A percentile compares a stretch with the other conserved stretches of the same genome.
Conservation (phyloP, 1,284 basidiomycete genomes). For the Mycocalia duriaeana region DNA sequence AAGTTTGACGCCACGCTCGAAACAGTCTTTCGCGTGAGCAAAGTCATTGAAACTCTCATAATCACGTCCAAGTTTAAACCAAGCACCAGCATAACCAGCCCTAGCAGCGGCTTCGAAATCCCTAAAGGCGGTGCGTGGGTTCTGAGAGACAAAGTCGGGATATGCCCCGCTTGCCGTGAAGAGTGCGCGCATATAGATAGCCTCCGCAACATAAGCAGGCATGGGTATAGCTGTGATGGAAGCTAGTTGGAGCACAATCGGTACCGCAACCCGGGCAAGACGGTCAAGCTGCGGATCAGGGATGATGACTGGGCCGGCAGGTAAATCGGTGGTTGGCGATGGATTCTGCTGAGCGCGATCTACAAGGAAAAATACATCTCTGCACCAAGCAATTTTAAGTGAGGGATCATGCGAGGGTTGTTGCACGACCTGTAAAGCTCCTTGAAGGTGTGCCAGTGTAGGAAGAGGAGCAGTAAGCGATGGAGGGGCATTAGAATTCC, state of each 20-base stretch:
- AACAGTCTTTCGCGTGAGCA: constrained; percentile 72
- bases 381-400: constrained; percentile 68
- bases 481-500: constrained; percentile 28
- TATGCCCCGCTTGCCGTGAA: constrained; percentile 67
- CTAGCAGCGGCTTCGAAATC: constrained; percentile 83
- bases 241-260: constrained; percentile 54
- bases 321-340: constrained; percentile 35
- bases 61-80: constrained; percentile 86
- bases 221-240: constrained; percentile 23
- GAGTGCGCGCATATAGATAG: constrained; percentile 70
- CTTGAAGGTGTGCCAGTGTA: constrained; percentile 46
- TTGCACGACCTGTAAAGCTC: constrained; percentile 43
- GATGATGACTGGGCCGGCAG: constrained; percentile 50
- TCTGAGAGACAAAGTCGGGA: constrained; percentile 55
- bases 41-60: constrained; percentile 85
- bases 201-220: constrained; percentile 60
- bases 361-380: constrained; percentile 76
- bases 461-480: constrained; percentile 65
- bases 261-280: constrained; percentile 65
- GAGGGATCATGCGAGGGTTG: constrained; percentile 48
- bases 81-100: constrained; percentile 66
- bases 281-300: constrained; percentile 57
- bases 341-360: constrained; percentile 48
- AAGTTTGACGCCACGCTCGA: constrained; percentile 70
- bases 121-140: constrained; percentile 79